Percentiles rank a stretch among this genome's conserved stretches.
Evolutionary conservation across 257 asterid species (phyloP).

Genomic region (Verbena officinalis): DNA sequence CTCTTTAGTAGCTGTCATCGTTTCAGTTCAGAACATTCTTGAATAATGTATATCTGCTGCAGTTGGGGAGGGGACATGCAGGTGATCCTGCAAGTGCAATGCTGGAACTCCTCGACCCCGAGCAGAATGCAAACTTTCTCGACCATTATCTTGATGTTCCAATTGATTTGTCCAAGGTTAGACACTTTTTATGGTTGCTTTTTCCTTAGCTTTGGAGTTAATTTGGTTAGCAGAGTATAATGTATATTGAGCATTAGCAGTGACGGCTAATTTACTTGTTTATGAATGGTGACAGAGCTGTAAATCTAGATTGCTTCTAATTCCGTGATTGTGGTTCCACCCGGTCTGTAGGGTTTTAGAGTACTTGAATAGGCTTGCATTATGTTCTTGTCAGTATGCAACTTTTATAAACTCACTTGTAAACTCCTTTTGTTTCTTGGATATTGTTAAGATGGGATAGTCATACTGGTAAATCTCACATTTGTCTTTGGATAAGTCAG

Average conservation of each 20-base stretch:
- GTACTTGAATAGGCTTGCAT: neutral
- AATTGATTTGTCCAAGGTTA: slow-evolving; percentile 96
- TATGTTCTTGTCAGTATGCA: neutral
- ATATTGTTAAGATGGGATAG: neutral
- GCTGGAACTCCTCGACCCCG: slow-evolving; percentile 99
- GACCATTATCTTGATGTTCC: slow-evolving; percentile 99
- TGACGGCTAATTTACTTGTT: neutral
- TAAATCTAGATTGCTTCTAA: neutral
- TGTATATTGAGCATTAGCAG: neutral
- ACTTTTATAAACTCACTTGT: neutral
- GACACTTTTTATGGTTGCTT: slow-evolving; percentile 26
- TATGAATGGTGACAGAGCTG: neutral
- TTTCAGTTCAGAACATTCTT: slow-evolving; percentile 26
- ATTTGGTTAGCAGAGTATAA: slow-evolving; percentile 7
- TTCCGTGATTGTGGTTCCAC: neutral
- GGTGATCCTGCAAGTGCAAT: slow-evolving; percentile 99
- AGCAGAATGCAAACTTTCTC: slow-evolving; percentile 97
- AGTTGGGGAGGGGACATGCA: slow-evolving; percentile 98
- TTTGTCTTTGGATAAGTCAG: neutral
- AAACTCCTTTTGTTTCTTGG: neutral
- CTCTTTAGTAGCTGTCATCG: slow-evolving; percentile 9
- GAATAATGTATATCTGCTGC: slow-evolving; percentile 40
- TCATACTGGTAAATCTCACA: neutral
- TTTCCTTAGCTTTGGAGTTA: slow-evolving; percentile 12
- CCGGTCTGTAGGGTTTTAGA: neutral